Conservation (phyloP, 2,329 filamentous ascomycete genomes). For the Colletotrichum viniferum region DNA sequence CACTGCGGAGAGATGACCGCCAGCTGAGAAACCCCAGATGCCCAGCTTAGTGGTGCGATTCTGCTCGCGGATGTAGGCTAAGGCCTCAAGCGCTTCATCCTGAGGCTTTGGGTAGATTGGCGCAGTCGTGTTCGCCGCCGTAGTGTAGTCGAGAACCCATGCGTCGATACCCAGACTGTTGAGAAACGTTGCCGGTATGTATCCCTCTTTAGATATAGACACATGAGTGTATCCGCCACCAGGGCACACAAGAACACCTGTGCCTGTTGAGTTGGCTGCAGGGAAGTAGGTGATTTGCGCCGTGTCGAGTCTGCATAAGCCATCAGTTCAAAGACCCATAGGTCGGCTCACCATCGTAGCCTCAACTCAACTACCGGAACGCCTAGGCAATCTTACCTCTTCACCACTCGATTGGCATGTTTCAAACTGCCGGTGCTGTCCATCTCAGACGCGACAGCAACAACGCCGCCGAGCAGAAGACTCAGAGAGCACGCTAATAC, state of each 20-base stretch:
- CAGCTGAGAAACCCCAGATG: conserved; percentile 28
- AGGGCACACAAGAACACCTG: conserved; percentile 24
- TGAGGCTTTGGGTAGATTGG: conserved; percentile 24
- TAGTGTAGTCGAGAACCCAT: conserved; percentile 26
- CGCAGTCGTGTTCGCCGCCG: conserved; percentile 12
- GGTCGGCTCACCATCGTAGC: background rate
- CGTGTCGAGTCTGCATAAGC: background rate
- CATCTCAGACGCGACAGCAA: background rate
- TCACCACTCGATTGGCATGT: background rate
- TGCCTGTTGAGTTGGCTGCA: conserved; percentile 6
- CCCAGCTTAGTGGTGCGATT: conserved; percentile 23
- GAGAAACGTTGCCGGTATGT: conserved; percentile 17
- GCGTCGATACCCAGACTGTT: conserved; percentile 23
- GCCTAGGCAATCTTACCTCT: background rate
- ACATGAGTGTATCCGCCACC: conserved; percentile 22
- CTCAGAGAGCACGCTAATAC: background rate
- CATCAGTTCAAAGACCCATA: background rate
- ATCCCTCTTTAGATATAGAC: conserved; percentile 20
- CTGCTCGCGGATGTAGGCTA: conserved; percentile 22
- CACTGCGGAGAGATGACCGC: conserved; percentile 26
- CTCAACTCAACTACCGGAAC: background rate
- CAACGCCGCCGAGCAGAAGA: background rate
- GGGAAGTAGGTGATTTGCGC: conserved; percentile 14
- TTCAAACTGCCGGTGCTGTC: background rate
- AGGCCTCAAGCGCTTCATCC: conserved; percentile 22